Evolutionary conservation across 805 yeast species (phyloP), one percentile per base, ranked within the genome.

Genomic region (Kodamaea laetipori): DNA sequence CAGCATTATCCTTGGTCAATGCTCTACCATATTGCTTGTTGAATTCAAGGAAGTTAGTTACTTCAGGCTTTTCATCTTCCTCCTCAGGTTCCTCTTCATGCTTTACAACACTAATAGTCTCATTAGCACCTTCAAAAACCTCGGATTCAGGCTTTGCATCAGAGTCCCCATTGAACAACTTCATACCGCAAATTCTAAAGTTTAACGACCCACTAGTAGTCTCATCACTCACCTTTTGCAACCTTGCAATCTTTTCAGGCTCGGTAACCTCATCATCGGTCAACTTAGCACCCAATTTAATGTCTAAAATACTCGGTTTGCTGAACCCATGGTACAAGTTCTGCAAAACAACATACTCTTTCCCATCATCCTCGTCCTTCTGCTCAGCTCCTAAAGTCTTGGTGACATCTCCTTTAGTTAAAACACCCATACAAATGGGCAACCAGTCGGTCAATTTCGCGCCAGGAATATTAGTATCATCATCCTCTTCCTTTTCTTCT

Each of bases 141-240:
- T 36, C 37, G 11, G 24, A 9, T 4, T 36, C 24, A 1, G 51
- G 54, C 5, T 46, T 41, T 4, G 16, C 38, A 3, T 33, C 17
- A 2, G 43, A 27, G 2, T 9, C 4, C 21, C 49, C 48, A 19
- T 53, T 46, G 50, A 61, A 72, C 4, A 84, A 62, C 48, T 82
- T 82, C 92, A 92, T 86, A 0, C 99, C 99, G 54, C 98, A 90
- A 3, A 92, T 79, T 47, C 99, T 69, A 50, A 84, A 81, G 12
- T 81, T 76, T 9, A 87, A 67, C 3, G 82, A 67, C 0, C 97
- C 96, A 35, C 94, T 84, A 0, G 98, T 92, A 1, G 98, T 92
- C 0, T 67, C 45, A 1, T 65, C 57, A 35, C 94, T 77, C 0
- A 94, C 97, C 18, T 71, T 63, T 21, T 63, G 66, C 55, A 92